These are phyloP conservation scores for Erigeron philadelphicus DNA, from an alignment of 140 eudicot species.

Conservation along the genomic window DNA sequence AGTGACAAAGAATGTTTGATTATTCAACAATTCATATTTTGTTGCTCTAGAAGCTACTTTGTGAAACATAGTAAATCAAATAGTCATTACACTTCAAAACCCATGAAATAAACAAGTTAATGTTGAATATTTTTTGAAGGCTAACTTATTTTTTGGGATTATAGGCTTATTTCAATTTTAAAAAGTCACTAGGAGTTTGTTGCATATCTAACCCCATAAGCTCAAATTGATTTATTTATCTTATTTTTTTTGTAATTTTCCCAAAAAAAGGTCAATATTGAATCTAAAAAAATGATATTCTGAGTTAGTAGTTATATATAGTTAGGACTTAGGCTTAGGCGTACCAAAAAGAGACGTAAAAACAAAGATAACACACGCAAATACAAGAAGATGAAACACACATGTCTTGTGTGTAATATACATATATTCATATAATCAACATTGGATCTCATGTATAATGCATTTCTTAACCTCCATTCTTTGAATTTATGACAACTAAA, in stretches of 20 bases:
- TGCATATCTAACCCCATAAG: too few species aligned
- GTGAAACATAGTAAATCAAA: background rate
- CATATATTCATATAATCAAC: background rate
- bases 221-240: too few species aligned
- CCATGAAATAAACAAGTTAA: background rate
- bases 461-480: slow-evolving; percentile 24
- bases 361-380: background rate
- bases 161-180: too few species aligned
- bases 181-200: too few species aligned
- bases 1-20: background rate
- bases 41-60: background rate
- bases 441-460: slow-evolving; percentile 21
- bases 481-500: slow-evolving; percentile 13
- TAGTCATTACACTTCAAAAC: background rate
- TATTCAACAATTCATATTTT: background rate
- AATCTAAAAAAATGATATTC: too few species aligned
- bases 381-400: slow-evolving; percentile 20
- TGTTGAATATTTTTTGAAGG: too few species aligned
- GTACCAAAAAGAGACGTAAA: background rate
- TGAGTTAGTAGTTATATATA: background rate
- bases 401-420: slow-evolving; percentile 17
- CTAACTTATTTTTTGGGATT: too few species aligned
- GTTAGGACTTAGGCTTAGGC: background rate
- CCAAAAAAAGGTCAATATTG: too few species aligned
- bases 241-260: too few species aligned